Evolutionary conservation across 2,329 filamentous ascomycete genomes (phyloP).

Genomic region (Curvularia sp.): DNA sequence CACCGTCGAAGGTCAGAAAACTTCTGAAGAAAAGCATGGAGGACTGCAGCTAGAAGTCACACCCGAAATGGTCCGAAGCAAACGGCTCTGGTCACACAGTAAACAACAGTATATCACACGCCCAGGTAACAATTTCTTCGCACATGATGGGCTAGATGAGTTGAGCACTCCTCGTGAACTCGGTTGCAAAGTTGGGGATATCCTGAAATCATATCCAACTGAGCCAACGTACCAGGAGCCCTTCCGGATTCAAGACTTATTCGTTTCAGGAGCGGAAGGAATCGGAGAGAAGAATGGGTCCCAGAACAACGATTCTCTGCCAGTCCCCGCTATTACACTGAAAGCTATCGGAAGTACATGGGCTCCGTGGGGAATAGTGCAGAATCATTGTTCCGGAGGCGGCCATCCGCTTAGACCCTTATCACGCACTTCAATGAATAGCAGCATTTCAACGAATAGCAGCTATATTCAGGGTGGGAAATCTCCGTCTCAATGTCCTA

Average conservation of each 20-base stretch:
- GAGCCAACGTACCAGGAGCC: not conserved
- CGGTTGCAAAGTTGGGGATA: not conserved
- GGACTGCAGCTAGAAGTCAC: constrained; percentile 3
- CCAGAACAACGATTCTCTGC: not conserved
- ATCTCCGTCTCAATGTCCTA: too few relatives aligned
- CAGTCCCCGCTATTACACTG: not conserved
- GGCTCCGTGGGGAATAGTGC: too few relatives aligned
- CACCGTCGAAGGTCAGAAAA: not conserved
- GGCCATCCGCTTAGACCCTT: not conserved
- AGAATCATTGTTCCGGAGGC: too few relatives aligned
- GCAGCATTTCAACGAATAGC: too few relatives aligned
- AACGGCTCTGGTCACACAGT: not conserved
- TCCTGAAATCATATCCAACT: not conserved
- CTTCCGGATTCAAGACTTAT: not conserved
- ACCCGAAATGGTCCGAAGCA: not conserved
- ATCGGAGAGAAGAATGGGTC: too few relatives aligned
- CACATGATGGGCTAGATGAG: not conserved
- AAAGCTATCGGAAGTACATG: not conserved
- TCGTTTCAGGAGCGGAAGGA: not conserved
- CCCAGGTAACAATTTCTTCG: too few relatives aligned
- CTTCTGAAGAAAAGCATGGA: not conserved
- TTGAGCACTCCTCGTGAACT: not conserved
- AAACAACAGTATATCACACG: not conserved
- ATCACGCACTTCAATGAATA: not conserved
- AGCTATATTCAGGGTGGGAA: too few relatives aligned